Evolutionary conservation across 441 rosid genomes (phyloP).

Genomic region (Euphorbia schlechtendalii): DNA sequence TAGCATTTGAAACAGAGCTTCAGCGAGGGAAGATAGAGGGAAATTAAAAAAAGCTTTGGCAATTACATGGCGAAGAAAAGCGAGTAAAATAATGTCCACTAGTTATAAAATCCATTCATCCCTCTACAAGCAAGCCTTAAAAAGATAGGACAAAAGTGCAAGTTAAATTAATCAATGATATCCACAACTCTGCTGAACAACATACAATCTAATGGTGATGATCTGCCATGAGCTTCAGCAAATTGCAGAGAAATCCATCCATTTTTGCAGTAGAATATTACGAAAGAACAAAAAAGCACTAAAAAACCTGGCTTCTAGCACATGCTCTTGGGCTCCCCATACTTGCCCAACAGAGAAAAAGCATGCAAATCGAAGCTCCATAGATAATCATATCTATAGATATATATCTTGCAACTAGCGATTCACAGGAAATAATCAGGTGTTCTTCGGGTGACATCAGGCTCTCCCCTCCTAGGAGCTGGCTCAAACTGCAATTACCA

Average conservation of each 20-base stretch:
- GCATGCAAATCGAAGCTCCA: slow-evolving; percentile 16
- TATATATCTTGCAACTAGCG: slow-evolving; percentile 9
- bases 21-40: not conserved
- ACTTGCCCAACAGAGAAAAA: slow-evolving; percentile 11
- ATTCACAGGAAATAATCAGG: slow-evolving; percentile 85
- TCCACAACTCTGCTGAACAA: slow-evolving; percentile 25
- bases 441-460: slow-evolving; percentile 88
- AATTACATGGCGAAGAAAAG: too few relatives aligned
- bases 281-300: slow-evolving; percentile 14
- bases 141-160: not conserved
- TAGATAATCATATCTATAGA: not conserved
- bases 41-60: too few relatives aligned
- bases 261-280: too few relatives aligned
- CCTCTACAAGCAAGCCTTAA: not conserved
- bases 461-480: slow-evolving; percentile 92
- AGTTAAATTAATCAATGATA: slow-evolving; percentile 22
- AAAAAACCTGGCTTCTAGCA: slow-evolving; percentile 35
- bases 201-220: slow-evolving; percentile 21
- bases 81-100: not conserved
- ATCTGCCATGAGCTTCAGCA: slow-evolving; percentile 28
- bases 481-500: slow-evolving; percentile 74
- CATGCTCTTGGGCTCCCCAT: slow-evolving; percentile 28
- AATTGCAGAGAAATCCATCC: slow-evolving; percentile 21
- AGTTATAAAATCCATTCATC: slow-evolving; percentile 10
- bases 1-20: not conserved